A percentile compares a stretch with the other conserved stretches of the same genome.
Conservation (phyloP, 768 basidiomycete species). For the Leccinum pellstonianum region DNA sequence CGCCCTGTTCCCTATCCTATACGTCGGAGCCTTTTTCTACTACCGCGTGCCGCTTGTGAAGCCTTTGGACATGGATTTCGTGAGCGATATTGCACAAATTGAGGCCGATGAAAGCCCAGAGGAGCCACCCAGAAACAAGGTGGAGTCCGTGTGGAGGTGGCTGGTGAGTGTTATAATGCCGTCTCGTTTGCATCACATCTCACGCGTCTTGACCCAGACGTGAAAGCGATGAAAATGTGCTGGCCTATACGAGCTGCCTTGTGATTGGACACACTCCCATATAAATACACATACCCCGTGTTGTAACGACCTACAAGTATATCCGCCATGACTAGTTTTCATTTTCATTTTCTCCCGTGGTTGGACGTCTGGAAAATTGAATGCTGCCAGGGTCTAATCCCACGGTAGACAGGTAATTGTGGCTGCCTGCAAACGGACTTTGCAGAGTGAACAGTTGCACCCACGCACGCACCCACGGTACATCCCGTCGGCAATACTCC, state of each 20-base stretch:
- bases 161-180: conserved; percentile 49
- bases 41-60: conserved; percentile 22
- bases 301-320: neutral
- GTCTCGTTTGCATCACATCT: neutral
- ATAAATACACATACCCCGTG: conserved; percentile 2
- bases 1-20: conserved; percentile 73
- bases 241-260: neutral
- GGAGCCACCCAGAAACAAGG: conserved; percentile 62
- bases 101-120: conserved; percentile 72
- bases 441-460: no score
- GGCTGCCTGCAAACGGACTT: no score
- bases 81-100: conserved; percentile 64
- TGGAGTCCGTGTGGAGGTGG: conserved; percentile 76
- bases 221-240: conserved; percentile 7
- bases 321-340: neutral
- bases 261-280: neutral
- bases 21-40: conserved; percentile 54
- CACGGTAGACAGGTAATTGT: no score
- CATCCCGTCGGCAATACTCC: no score
- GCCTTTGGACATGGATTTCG: conserved; percentile 81
- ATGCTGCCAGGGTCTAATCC: neutral
- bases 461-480: no score
- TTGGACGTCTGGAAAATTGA: neutral
- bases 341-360: neutral
- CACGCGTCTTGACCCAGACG: conserved; percentile 17